phyloP scores from a whole-genome alignment of 2,329 filamentous ascomycete species.

The Aspergillus sp. region DNA sequence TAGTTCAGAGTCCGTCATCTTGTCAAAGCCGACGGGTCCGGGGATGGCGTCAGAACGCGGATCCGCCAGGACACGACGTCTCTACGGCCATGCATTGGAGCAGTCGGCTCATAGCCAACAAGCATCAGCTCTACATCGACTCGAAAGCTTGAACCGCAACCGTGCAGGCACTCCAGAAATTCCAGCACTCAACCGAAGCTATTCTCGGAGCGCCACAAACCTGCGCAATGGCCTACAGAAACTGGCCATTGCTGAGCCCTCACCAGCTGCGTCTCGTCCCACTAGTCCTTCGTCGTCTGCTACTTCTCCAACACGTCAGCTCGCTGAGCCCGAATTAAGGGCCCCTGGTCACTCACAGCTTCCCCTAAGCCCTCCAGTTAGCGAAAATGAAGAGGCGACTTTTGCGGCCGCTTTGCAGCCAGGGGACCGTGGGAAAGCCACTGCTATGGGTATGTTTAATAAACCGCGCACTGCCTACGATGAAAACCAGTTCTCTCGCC shows the following conservation, averaged over 20 bases:
- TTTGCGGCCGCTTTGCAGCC: conserved; percentile 67
- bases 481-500: conserved; percentile 79
- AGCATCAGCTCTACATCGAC: conserved; percentile 69
- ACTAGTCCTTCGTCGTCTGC: conserved; percentile 47
- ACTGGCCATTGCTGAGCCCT: conserved; percentile 28
- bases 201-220: conserved; percentile 64
- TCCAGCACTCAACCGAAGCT: conserved; percentile 46
- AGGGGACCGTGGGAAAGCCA: conserved; percentile 78
- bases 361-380: conserved; percentile 68
- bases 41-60: conserved; percentile 58
- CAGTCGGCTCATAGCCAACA: conserved; percentile 81
- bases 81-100: conserved; percentile 81
- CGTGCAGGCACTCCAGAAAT: conserved; percentile 57
- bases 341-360: conserved; percentile 45
- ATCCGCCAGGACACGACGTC: conserved; percentile 67
- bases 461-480: conserved; percentile 77
- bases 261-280: conserved; percentile 19
- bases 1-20: conserved; percentile 21
- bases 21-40: conserved; percentile 28
- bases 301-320: conserved; percentile 38
- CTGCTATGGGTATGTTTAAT: conserved; percentile 69
- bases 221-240: conserved; percentile 54
- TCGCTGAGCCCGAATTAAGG: conserved; percentile 34
- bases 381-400: conserved; percentile 68
- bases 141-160: conserved; percentile 74